Evolutionary conservation across 1,284 basidiomycete species (phyloP).

Genomic region (Rhodotorula sp.): DNA sequence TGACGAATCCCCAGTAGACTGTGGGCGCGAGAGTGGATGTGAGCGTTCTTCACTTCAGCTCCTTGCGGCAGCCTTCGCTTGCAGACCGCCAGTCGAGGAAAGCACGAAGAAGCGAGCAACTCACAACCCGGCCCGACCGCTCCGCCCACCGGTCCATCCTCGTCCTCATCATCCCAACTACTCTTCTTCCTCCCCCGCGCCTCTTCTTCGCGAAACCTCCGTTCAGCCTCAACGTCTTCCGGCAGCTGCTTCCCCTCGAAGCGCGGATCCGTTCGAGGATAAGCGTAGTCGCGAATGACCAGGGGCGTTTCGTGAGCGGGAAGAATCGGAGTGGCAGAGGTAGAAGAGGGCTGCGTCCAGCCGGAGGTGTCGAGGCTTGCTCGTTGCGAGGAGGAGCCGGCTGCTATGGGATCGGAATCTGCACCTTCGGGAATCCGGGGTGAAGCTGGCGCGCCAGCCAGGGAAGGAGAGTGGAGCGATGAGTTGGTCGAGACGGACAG

Average conservation of each 20-base stretch:
- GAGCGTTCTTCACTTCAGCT: neutral
- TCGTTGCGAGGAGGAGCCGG: neutral
- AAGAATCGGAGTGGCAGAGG: neutral
- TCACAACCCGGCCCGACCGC: neutral
- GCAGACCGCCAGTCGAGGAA: neutral
- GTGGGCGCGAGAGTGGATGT: neutral
- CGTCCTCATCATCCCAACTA: neutral
- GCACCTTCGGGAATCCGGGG: conserved; percentile 6
- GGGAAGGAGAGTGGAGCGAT: neutral
- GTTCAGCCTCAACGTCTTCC: conserved; percentile 10
- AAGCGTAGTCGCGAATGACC: conserved; percentile 23
- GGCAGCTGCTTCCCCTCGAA: conserved; percentile 5
- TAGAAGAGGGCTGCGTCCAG: neutral
- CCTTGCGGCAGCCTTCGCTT: neutral
- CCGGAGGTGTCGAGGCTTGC: neutral
- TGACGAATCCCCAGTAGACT: conserved; percentile 41
- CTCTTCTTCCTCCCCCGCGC: neutral
- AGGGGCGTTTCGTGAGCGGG: neutral
- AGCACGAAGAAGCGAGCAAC: neutral
- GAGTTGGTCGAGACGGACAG: conserved; percentile 1
- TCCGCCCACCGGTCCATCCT: neutral
- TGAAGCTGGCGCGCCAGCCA: neutral
- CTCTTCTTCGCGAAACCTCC: conserved; percentile 10
- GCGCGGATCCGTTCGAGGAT: conserved; percentile 12
- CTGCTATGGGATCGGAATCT: neutral